These are phyloP conservation scores for Aspergillus coremiiformis DNA, from an alignment of 495 filamentous ascomycete species.

Conservation along the genomic window DNA sequence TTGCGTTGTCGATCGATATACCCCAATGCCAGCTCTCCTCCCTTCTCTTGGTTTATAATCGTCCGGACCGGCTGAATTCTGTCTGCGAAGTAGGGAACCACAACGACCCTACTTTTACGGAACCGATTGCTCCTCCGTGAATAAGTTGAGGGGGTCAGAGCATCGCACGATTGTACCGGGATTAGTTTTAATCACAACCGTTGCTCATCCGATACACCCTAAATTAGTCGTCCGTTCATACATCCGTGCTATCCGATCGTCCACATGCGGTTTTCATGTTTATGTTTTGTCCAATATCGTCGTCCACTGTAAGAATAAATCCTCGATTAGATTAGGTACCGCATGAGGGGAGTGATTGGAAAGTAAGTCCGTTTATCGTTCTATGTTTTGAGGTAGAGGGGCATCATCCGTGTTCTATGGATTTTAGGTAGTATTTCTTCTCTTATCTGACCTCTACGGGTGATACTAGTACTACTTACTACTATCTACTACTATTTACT, in stretches of 20 bases:
- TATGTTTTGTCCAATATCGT: neutral
- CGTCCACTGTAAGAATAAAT: neutral
- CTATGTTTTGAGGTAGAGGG: neutral
- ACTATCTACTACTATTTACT: neutral
- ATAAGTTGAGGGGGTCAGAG: too few relatives aligned
- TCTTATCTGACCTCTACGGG: neutral
- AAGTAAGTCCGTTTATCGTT: neutral
- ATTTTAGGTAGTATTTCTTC: neutral
- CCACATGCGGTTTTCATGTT: conserved; percentile 8
- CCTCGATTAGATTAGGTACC: neutral
- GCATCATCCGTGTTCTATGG: neutral
- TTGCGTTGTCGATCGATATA: conserved; percentile 3
- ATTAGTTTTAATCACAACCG: neutral
- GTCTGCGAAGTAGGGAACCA: neutral
- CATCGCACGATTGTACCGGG: neutral
- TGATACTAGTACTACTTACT: neutral
- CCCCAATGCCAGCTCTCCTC: conserved; percentile 1
- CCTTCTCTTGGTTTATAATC: neutral
- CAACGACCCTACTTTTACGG: neutral
- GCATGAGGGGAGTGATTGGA: neutral
- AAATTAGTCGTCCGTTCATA: conserved; percentile 7
- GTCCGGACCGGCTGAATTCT: neutral
- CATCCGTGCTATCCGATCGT: conserved; percentile 16
- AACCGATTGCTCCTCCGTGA: neutral
- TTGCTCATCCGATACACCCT: neutral